Evolutionary conservation across 208 protist species (phyloP), one percentile per base, ranked within the genome.

Genomic region (Crithidia brevicula): DNA sequence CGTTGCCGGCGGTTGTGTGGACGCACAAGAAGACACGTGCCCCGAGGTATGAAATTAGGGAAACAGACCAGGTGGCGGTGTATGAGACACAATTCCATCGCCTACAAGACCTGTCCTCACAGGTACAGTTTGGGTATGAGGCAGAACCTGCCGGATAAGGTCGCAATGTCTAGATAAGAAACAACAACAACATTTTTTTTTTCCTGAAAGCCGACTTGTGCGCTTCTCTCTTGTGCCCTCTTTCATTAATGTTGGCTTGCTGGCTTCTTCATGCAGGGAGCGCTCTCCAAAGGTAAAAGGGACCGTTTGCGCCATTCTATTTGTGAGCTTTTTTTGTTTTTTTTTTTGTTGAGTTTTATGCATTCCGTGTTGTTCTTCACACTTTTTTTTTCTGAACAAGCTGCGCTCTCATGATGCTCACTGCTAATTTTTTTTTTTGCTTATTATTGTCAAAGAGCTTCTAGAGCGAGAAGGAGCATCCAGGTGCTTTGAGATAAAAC

Each of bases 61-160:
- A 30, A 6, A 22, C 16, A 28, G 62, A 68, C 34, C 33, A 46
- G 20, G 62, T 68, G 36, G 50, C 62, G 27, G 62, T 68, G 50
- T 68, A 68, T 22, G 3, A 54, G 10, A 20, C 50, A 15, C 3
- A 2, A 11, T 20, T 54, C 7, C 7, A 36, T 16, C 50, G 50
- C 9, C 6, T 36, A 8, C 50, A 54, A 20, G 20, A 54, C 18
- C 15, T 54, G 2, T 4, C 22, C 4, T 31, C 50, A 16, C 50
- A 16, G 3, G n/a, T 54, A 3, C 3, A 36, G 27, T 54, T 36
- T 28, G 50, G 50, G 27, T 54, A 54, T 25, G 1, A 11, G 9
- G 43, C 43, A 4, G 43, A 49, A 7, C 43, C 43, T 22, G 9
- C 11, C 34, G 11, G 11, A 15, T 40, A 40, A 11, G 6, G 9